Percentiles rank a stretch among this genome's conserved stretches.
Conservation (phyloP, 208 protist species). For the Naegleria gruberi region DNA sequence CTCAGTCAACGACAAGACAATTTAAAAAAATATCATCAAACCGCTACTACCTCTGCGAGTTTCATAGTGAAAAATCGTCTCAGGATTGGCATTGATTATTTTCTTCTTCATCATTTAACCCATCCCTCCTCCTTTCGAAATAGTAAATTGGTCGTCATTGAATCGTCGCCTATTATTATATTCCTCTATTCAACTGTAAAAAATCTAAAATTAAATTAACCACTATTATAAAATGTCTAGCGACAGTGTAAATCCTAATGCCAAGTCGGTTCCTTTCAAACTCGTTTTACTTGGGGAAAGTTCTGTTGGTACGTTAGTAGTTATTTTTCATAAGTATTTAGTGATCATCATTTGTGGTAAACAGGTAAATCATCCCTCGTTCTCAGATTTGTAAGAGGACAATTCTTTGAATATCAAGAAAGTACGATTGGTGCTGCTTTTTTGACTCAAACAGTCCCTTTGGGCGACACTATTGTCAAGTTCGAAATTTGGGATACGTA, state of each 20-base stretch:
- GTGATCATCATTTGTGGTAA: not conserved
- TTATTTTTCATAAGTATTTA: not conserved
- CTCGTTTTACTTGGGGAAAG: conserved; percentile 7
- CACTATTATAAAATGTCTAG: not conserved
- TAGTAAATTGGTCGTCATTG: no score
- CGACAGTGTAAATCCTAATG: not conserved
- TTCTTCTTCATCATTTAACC: no score
- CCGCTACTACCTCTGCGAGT: no score
- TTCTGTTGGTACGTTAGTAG: not conserved
- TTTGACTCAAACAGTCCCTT: conserved; percentile 72
- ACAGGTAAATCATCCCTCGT: conserved; percentile 69
- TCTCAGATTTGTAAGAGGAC: conserved; percentile 75
- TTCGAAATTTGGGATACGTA: conserved; percentile 84
- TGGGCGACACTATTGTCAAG: conserved; percentile 61
- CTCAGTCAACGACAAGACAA: no score
- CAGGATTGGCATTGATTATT: no score
- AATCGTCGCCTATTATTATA: no score
- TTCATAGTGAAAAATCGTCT: no score
- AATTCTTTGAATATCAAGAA: conserved; percentile 86
- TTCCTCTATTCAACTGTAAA: no score
- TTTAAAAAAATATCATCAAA: no score
- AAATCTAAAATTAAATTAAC: no score
- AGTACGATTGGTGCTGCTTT: conserved; percentile 83
- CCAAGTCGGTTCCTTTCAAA: conserved; percentile 1
- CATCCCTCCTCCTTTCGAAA: no score